Evolutionary conservation across 2,329 filamentous ascomycete species (phyloP).

Genomic region (Trichoderma pleuroti): DNA sequence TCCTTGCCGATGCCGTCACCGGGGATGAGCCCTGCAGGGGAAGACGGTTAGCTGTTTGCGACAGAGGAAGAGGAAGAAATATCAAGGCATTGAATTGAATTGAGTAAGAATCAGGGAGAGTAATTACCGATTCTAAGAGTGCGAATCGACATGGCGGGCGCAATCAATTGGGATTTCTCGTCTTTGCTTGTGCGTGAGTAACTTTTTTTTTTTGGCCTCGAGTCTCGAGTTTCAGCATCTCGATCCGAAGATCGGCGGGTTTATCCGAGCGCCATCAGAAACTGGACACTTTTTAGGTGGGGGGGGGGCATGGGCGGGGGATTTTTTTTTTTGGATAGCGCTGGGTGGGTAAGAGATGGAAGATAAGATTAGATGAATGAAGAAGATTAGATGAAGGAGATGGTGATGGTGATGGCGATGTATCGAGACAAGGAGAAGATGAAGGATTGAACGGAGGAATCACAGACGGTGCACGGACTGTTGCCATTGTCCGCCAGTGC

Average conservation of each 20-base stretch:
- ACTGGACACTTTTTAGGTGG: background rate
- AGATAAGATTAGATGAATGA: background rate
- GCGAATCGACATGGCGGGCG: conserved; percentile 38
- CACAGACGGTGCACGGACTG: background rate
- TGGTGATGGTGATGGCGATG: background rate
- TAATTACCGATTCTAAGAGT: conserved; percentile 41
- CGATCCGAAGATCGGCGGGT: conserved; percentile 17
- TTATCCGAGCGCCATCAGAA: background rate
- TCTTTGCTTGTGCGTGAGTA: background rate
- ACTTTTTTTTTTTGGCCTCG: conserved; percentile 2
- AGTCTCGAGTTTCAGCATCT: background rate
- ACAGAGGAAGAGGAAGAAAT: background rate
- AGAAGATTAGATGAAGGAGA: background rate
- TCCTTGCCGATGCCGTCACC: conserved; percentile 98
- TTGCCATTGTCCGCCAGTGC: background rate
- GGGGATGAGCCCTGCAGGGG: conserved; percentile 77
- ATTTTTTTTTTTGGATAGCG: background rate
- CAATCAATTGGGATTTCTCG: background rate
- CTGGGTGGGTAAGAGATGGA: background rate
- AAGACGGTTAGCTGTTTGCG: background rate
- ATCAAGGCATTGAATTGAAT: too few species aligned
- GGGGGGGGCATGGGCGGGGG: background rate
- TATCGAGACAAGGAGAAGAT: background rate
- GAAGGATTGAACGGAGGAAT: background rate
- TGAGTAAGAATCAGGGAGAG: background rate